phyloP scores from a whole-genome alignment of 371 early-diverging fungal genomes.

The Batkoa obscura region DNA sequence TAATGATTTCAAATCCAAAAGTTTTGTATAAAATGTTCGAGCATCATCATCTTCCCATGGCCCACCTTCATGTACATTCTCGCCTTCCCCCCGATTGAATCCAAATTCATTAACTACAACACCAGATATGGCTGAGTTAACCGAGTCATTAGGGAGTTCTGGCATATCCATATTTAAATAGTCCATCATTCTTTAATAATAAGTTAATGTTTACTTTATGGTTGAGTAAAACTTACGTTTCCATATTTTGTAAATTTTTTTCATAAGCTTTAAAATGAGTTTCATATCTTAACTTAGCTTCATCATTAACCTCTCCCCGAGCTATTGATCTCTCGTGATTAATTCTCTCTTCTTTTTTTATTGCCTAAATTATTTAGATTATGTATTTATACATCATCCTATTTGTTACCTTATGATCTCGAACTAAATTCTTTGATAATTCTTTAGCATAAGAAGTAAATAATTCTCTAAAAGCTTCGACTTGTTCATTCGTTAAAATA shows the following conservation, averaged over 20 bases:
- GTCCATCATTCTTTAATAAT: constrained; percentile 26
- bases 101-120: constrained; percentile 24
- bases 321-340: constrained; percentile 64
- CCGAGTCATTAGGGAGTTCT: constrained; percentile 42
- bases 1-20: constrained; percentile 46
- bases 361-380: constrained; percentile 18
- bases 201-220: background rate
- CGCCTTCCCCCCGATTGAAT: background rate
- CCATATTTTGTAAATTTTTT: constrained; percentile 34
- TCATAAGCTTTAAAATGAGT: constrained; percentile 49
- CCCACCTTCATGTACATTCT: constrained; percentile 16
- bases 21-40: constrained; percentile 59
- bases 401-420: constrained; percentile 39
- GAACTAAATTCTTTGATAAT: constrained; percentile 37
- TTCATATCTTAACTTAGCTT: constrained; percentile 55
- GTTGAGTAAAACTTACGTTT: constrained; percentile 15
- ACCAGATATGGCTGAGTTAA: constrained; percentile 17
- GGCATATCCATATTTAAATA: constrained; percentile 49
- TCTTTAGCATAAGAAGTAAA: constrained; percentile 46
- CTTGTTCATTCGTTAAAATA: constrained; percentile 25
- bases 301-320: constrained; percentile 66
- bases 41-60: constrained; percentile 81
- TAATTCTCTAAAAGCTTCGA: constrained; percentile 27
- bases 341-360: constrained; percentile 50
- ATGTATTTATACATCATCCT: background rate